Percentiles rank a stretch among this genome's conserved stretches.
Conservation (phyloP, 768 basidiomycete species). For the Neoboletus subvelutipes region DNA sequence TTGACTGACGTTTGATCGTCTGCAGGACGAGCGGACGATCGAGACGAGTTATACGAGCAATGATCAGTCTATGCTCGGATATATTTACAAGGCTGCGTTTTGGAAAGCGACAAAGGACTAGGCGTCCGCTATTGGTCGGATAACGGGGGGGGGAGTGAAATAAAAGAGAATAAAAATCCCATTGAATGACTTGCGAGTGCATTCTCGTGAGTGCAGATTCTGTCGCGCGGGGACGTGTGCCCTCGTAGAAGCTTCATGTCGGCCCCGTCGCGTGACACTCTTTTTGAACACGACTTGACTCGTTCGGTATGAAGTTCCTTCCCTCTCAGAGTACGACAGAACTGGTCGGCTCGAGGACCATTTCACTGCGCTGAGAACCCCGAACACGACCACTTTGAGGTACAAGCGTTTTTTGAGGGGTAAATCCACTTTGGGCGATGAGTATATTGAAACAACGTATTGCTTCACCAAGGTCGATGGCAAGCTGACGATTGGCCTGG, state of each 20-base stretch:
- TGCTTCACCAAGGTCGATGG: neutral
- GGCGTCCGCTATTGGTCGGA: neutral
- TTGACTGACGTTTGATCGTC: slow-evolving; percentile 27
- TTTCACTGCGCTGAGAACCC: neutral
- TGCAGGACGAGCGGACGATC: slow-evolving; percentile 81
- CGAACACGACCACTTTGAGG: neutral
- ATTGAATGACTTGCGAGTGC: neutral
- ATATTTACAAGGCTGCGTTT: slow-evolving; percentile 82
- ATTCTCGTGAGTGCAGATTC: neutral
- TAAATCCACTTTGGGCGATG: neutral
- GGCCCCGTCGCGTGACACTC: neutral
- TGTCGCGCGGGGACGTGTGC: neutral
- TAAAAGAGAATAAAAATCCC: neutral
- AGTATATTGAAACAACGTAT: too few relatives aligned
- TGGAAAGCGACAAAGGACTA: slow-evolving; percentile 66
- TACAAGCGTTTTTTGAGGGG: too few relatives aligned
- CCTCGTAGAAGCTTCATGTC: neutral
- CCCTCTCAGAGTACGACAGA: neutral
- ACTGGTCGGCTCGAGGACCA: neutral
- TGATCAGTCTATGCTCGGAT: slow-evolving; percentile 74
- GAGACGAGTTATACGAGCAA: slow-evolving; percentile 88
- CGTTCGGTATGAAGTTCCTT: neutral
- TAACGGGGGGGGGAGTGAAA: neutral
- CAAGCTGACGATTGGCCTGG: neutral
- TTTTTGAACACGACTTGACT: neutral